phyloP scores from a whole-genome alignment of 345 rosid species.

The Moricandia moricandioides region DNA sequence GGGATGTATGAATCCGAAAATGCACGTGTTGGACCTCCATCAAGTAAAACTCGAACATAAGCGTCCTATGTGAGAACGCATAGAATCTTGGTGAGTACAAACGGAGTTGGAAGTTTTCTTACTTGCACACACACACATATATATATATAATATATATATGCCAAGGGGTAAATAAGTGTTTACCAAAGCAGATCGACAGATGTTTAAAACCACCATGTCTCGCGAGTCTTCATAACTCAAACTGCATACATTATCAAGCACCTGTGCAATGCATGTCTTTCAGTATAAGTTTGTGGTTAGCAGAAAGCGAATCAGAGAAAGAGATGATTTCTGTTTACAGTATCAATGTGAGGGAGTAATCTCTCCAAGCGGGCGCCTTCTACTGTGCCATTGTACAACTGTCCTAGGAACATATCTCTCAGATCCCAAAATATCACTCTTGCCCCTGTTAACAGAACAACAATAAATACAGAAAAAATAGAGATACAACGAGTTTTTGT shows the following conservation, averaged over 20 bases:
- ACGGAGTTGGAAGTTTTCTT: slow-evolving; percentile 1
- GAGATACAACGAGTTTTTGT: slow-evolving; percentile 4
- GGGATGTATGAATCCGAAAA: slow-evolving; percentile 72
- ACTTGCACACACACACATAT: neutral
- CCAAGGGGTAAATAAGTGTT: slow-evolving; percentile 4
- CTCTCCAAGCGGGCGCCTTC: slow-evolving; percentile 77
- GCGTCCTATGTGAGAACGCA: slow-evolving; percentile 54
- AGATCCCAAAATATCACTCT: slow-evolving; percentile 89
- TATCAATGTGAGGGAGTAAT: slow-evolving; percentile 69
- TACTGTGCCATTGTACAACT: slow-evolving; percentile 67
- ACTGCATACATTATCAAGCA: slow-evolving; percentile 70
- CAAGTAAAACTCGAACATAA: slow-evolving; percentile 75
- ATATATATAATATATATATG: slow-evolving; percentile 5
- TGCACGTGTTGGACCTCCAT: slow-evolving; percentile 94
- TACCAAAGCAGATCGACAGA: slow-evolving; percentile 77
- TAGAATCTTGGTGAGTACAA: neutral
- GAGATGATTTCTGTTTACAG: slow-evolving; percentile 47
- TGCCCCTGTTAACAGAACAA: slow-evolving; percentile 52
- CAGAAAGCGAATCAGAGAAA: slow-evolving; percentile 10
- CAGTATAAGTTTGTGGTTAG: slow-evolving; percentile 12
- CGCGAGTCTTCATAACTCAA: slow-evolving; percentile 68
- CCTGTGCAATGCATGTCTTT: slow-evolving; percentile 50
- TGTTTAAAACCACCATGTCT: slow-evolving; percentile 80
- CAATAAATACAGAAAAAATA: neutral
- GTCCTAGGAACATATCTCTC: slow-evolving; percentile 64